These are phyloP conservation scores for Nepenthes mirabilis DNA, from an alignment of 148 eudicot genomes.

Conservation along the genomic window DNA sequence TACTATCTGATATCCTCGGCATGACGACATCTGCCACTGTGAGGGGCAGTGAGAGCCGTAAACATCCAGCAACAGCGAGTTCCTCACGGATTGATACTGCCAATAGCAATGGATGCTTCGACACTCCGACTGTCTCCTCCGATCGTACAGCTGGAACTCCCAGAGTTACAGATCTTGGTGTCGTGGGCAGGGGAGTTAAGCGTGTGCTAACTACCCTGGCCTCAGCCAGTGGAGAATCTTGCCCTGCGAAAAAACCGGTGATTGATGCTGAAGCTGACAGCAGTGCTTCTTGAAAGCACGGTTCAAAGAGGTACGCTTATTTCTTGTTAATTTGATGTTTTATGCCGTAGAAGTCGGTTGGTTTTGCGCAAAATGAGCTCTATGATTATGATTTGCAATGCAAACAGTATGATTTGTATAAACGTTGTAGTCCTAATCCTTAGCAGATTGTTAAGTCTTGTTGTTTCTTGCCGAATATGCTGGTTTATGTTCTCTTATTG, in stretches of 20 bases:
- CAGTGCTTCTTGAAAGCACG: slow-evolving; percentile 28
- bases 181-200: slow-evolving; percentile 90
- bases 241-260: slow-evolving; percentile 45
- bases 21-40: slow-evolving; percentile 30
- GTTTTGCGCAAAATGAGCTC: neutral
- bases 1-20: slow-evolving; percentile 64
- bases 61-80: slow-evolving; percentile 25
- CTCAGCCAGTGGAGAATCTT: slow-evolving; percentile 25
- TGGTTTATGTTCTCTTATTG: too few relatives aligned
- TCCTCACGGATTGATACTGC: slow-evolving; percentile 42
- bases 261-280: slow-evolving; percentile 37
- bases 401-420: too few relatives aligned
- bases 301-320: too few relatives aligned
- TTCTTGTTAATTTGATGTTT: neutral
- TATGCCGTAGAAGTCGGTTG: neutral
- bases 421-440: too few relatives aligned
- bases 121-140: slow-evolving; percentile 53
- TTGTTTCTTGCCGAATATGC: too few relatives aligned
- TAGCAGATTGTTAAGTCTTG: too few relatives aligned
- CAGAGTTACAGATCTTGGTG: slow-evolving; percentile 73
- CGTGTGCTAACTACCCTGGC: slow-evolving; percentile 43
- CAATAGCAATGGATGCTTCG: slow-evolving; percentile 25
- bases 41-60: slow-evolving; percentile 24
- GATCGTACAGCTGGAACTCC: slow-evolving; percentile 61
- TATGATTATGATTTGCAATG: too few relatives aligned